These are phyloP conservation scores for Backusella tarrabulga DNA, from an alignment of 192 early-diverging fungal species.

Conservation along the genomic window DNA sequence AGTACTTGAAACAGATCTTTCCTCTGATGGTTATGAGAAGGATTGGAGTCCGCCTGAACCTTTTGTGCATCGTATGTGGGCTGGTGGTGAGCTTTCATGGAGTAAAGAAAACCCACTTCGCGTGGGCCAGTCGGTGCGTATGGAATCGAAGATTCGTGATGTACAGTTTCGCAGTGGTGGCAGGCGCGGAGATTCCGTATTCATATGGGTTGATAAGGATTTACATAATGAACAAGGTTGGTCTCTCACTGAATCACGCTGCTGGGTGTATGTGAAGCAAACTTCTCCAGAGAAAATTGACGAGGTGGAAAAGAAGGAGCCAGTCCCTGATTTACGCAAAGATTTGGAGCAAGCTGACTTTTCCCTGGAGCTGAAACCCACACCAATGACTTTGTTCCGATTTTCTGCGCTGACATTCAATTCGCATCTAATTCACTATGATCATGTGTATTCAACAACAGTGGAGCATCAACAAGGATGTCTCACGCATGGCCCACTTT, in stretches of 20 bases:
- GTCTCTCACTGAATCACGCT: conserved; percentile 63
- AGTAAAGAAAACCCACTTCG: conserved; percentile 56
- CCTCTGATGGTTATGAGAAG: conserved; percentile 80
- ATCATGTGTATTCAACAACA: conserved; percentile 9
- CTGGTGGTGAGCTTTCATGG: conserved; percentile 70
- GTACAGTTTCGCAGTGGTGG: conserved; percentile 53
- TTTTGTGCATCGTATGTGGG: conserved; percentile 85
- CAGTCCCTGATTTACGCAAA: neutral
- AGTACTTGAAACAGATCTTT: conserved; percentile 62
- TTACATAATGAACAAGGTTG: conserved; percentile 61
- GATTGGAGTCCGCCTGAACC: conserved; percentile 75
- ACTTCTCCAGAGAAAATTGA: neutral
- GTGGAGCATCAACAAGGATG: conserved; percentile 14
- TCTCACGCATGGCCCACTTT: conserved; percentile 16
- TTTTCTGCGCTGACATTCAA: conserved; percentile 21
- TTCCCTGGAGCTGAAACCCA: neutral
- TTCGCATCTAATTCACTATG: conserved; percentile 16
- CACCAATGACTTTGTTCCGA: conserved; percentile 4
- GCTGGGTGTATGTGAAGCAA: conserved; percentile 58
- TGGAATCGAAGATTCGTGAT: conserved; percentile 54
- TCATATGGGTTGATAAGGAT: conserved; percentile 67
- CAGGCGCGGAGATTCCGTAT: conserved; percentile 57
- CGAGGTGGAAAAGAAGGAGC: neutral
- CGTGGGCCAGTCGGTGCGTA: conserved; percentile 58
- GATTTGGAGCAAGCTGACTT: neutral